phyloP scores from a whole-genome alignment of 345 rosid genomes.

The Hypericum androsaemum region DNA sequence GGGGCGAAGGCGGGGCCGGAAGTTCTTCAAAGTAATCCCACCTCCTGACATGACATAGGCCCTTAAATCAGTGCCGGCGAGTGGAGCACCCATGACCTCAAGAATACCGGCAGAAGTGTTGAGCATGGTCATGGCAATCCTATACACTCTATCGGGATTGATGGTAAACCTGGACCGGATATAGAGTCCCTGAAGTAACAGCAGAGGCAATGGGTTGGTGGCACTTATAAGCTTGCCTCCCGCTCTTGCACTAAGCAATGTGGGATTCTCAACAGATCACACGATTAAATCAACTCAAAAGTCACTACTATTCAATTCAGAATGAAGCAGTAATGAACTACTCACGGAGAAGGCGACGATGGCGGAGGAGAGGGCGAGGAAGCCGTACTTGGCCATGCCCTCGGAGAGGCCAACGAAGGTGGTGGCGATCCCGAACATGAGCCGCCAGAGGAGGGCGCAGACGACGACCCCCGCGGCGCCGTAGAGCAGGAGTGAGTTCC shows the following conservation, averaged over 20 bases:
- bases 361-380: conserved; percentile 86
- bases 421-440: conserved; percentile 82
- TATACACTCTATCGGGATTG: conserved; percentile 85
- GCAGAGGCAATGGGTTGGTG: conserved; percentile 4
- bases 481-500: conserved; percentile 49
- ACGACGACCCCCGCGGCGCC: conserved; percentile 60
- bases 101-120: conserved; percentile 86
- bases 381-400: conserved; percentile 88
- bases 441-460: conserved; percentile 71
- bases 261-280: too few species aligned
- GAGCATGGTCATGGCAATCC: conserved; percentile 83
- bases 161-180: conserved; percentile 72
- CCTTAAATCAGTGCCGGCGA: conserved; percentile 70
- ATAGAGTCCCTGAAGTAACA: conserved; percentile 51
- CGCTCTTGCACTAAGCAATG: conserved; percentile 1
- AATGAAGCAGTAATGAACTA: too few species aligned
- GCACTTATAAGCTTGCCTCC: not conserved
- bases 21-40: conserved; percentile 53
- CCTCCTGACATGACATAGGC: conserved; percentile 99
- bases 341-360: conserved; percentile 83
- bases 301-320: too few species aligned
- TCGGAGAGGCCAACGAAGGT: conserved; percentile 77
- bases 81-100: conserved; percentile 98
- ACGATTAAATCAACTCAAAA: too few species aligned
- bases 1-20: conserved; percentile 55